Base-by-base conservation (phyloP, 2,329 filamentous ascomycete genomes). In the Neonectria punicea region DNA sequence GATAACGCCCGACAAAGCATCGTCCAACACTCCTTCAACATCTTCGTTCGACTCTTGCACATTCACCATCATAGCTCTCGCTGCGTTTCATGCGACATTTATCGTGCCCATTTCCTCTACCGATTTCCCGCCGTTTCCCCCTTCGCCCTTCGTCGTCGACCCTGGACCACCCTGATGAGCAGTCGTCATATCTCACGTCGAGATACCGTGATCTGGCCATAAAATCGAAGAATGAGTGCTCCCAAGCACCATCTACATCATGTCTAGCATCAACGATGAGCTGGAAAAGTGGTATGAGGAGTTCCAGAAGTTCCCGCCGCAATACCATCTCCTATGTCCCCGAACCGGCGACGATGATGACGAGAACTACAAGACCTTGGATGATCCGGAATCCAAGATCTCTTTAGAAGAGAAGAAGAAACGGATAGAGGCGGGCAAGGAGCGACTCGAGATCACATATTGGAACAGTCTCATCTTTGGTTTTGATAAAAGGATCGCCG, bases 381-480 rank as follows among this genome's bases (percentile, higher is more conserved):
- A 90, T 22, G 84, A 89, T 65, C 81, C 80, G 4, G 79, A 81
- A 3, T 84, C 86, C 16, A 79, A 81, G 14, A 83, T 88, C 43
- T 83, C 84, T 8, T 69, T 73, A 18, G 82, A 83, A 9, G 83
- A 86, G 67, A 90, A 89, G 74, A 75, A 81, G 53, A 73, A 80
- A 46, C 81, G 86, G 8, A 86, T 92, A 20, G 74, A 84, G 55
- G 83, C 89, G 61, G 86, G 85, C 14, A 82, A 85, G 36, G 75
- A 79, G 9, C 85, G 92, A 34, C 82, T 89, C 65, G 83, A 90
- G 66, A 84, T 88, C 34, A 89, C 90, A 55, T 89, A 92, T 67
- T 88, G 87, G 74, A 91, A 89, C 64, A 89, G 90, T 67, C 83
- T 92, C 46, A 86, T 94, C 14, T 84, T 93, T 60, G 92, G 90